These are phyloP conservation scores for Dactylellina parvicollis DNA, from an alignment of 2,329 filamentous ascomycete genomes.

Conservation along the genomic window DNA sequence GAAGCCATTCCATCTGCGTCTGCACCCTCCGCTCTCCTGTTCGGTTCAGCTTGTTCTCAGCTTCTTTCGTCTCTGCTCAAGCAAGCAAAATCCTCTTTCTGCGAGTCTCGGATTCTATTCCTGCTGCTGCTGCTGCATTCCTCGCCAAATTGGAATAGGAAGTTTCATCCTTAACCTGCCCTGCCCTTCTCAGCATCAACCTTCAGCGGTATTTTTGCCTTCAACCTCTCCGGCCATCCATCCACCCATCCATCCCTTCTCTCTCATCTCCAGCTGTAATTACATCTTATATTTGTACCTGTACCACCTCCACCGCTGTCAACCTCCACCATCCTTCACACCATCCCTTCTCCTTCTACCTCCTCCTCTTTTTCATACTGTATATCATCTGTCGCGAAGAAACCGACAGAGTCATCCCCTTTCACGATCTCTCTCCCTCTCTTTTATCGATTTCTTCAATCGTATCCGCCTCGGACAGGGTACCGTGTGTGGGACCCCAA, in stretches of 20 bases:
- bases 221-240: constrained; percentile 9
- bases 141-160: constrained; percentile 54
- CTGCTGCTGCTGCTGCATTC: constrained; percentile 52
- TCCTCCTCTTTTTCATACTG: not conserved
- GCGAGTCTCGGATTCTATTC: not conserved
- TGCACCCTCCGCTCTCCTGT: not conserved
- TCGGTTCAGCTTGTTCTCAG: constrained; percentile 2
- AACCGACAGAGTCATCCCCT: too few species aligned
- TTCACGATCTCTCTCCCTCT: too few species aligned
- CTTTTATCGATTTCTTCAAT: too few species aligned
- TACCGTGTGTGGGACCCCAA: constrained; percentile 49
- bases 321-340: too few species aligned
- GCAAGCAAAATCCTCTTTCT: not conserved
- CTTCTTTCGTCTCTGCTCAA: not conserved
- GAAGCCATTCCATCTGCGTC: not conserved
- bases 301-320: too few species aligned
- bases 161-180: constrained; percentile 53
- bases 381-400: too few species aligned
- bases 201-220: constrained; percentile 10
- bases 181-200: constrained; percentile 11
- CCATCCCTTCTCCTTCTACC: not conserved
- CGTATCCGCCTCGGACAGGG: too few species aligned
- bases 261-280: not conserved
- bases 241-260: too few species aligned
- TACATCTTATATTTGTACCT: too few species aligned